Evolutionary conservation across 148 eudicot genomes (phyloP).

Genomic region (Fallopia convolvulus): DNA sequence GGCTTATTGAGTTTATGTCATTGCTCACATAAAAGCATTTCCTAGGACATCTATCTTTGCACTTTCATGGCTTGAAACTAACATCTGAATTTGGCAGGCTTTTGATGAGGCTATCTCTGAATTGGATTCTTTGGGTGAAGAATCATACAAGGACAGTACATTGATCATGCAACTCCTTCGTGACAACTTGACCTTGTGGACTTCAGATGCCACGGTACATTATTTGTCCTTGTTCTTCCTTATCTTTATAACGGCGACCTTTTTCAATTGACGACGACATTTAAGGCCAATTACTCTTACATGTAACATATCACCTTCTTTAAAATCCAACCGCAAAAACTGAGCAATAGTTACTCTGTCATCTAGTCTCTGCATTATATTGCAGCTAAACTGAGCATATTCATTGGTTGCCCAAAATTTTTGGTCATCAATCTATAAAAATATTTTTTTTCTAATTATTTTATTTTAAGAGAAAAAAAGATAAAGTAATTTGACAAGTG

Average conservation of each 20-base stretch:
- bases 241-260: not conserved
- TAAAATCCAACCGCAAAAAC: too few species aligned
- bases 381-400: too few species aligned
- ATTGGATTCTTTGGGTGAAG: constrained; percentile 64
- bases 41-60: not conserved
- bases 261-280: not conserved
- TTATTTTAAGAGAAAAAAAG: too few species aligned
- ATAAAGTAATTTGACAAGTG: too few species aligned
- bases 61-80: not conserved
- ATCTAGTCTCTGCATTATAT: too few species aligned
- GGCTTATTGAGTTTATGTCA: too few species aligned
- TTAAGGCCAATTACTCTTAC: not conserved
- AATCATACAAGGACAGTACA: constrained; percentile 71
- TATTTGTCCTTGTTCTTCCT: not conserved
- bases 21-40: not conserved
- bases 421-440: too few species aligned
- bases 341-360: too few species aligned
- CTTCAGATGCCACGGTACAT: constrained; percentile 53
- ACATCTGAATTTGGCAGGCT: constrained; percentile 27
- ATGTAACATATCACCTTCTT: not conserved
- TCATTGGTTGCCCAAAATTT: too few species aligned
- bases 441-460: too few species aligned
- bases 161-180: constrained; percentile 70
- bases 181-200: constrained; percentile 64
- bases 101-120: constrained; percentile 70